Conservation (phyloP, 345 rosid species). For the Arabidopsis thaliana region DNA sequence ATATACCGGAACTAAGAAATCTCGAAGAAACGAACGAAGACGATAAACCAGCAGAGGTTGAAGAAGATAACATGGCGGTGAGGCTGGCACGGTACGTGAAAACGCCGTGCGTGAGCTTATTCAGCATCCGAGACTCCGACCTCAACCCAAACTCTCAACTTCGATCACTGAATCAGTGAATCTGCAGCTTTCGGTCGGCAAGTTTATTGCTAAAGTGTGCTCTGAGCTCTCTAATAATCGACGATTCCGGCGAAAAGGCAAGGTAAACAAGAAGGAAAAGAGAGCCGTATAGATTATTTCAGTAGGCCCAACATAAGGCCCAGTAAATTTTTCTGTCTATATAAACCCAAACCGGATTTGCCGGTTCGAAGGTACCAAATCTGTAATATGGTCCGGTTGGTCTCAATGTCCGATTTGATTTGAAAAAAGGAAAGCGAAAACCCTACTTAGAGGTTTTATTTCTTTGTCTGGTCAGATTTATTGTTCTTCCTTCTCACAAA, state of each 20-base stretch:
- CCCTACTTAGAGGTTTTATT: conserved; percentile 33
- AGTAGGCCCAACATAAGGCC: conserved; percentile 36
- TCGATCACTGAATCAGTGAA: conserved; percentile 26
- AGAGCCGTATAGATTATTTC: neutral
- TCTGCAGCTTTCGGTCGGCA: neutral
- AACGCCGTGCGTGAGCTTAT: conserved; percentile 36
- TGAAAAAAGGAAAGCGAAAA: conserved; percentile 32
- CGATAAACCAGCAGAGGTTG: conserved; percentile 40
- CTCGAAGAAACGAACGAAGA: conserved; percentile 37
- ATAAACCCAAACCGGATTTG: neutral
- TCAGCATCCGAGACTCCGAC: conserved; percentile 40
- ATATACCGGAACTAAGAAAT: conserved; percentile 36
- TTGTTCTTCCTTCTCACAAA: neutral
- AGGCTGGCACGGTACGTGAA: conserved; percentile 37
- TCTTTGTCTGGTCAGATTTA: conserved; percentile 27
- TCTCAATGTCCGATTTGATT: neutral
- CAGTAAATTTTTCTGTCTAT: neutral
- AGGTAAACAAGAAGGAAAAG: neutral
- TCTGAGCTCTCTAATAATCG: neutral
- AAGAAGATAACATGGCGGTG: conserved; percentile 41
- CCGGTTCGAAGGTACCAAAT: neutral
- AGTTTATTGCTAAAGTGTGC: conserved; percentile 13
- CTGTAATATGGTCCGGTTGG: conserved; percentile 12
- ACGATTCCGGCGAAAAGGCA: conserved; percentile 25
- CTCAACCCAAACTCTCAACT: neutral